Conservation (phyloP, 2,329 filamentous ascomycete species). For the Madurella fahalii region DNA sequence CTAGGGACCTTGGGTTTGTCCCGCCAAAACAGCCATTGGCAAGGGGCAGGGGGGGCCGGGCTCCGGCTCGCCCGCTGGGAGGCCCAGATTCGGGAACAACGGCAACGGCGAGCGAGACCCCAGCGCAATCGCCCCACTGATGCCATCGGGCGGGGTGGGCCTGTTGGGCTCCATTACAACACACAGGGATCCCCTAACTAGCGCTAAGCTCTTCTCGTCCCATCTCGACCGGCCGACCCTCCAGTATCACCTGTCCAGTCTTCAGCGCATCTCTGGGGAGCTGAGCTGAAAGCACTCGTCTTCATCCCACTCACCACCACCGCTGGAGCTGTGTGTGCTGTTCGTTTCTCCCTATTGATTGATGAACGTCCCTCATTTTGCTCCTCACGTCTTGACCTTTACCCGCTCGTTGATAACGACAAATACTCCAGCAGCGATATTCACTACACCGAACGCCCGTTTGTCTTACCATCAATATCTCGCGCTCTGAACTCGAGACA, state of each 20-base stretch:
- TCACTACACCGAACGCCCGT: no score
- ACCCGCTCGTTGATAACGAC: no score
- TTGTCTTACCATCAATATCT: no score
- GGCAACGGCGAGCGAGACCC: not conserved
- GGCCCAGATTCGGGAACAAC: conserved; percentile 4
- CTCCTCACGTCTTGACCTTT: no score
- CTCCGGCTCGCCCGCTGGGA: no score
- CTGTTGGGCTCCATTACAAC: not conserved
- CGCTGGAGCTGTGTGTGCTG: not conserved
- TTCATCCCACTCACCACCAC: not conserved
- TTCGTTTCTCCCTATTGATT: not conserved
- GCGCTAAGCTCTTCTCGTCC: not conserved
- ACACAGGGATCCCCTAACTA: not conserved
- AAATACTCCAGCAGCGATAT: no score
- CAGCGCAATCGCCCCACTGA: not conserved
- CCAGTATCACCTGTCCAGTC: not conserved
- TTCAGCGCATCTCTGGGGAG: not conserved
- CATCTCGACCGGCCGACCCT: not conserved
- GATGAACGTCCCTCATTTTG: no score
- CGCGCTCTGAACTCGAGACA: no score
- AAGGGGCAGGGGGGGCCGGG: not conserved
- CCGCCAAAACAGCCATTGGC: no score
- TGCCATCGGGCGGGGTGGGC: not conserved
- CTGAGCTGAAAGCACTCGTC: not conserved
- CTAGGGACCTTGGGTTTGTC: no score